A percentile compares a stretch with the other conserved stretches of the same genome.
phyloP scores from a whole-genome alignment of 2,329 filamentous ascomycete genomes.

The Colletotrichum camelliae region DNA sequence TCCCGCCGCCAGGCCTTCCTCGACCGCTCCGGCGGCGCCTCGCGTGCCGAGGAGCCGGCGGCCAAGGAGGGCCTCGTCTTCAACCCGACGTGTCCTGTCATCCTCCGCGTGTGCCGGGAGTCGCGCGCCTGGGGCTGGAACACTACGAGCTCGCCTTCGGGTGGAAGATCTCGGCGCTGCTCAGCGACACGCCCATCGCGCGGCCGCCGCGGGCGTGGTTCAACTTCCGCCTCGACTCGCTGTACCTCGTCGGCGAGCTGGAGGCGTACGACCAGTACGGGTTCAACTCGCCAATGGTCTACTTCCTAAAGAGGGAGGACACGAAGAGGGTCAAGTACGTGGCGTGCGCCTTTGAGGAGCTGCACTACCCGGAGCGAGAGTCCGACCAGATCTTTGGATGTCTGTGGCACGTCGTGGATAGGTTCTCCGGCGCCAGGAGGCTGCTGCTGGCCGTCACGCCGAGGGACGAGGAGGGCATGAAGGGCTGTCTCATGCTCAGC shows the following conservation, averaged over 20 bases:
- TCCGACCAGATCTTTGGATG: constrained; percentile 51
- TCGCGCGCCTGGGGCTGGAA: constrained; percentile 43
- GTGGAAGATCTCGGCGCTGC: constrained; percentile 49
- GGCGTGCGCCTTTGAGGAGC: constrained; percentile 48
- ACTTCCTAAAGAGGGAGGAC: constrained; percentile 50
- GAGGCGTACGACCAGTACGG: constrained; percentile 52
- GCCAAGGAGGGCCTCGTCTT: constrained; percentile 22
- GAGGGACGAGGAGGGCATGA: constrained; percentile 38
- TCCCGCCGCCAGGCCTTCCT: constrained; percentile 26
- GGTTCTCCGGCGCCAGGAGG: constrained; percentile 40
- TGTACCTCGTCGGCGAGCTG: constrained; percentile 53
- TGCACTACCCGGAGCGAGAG: constrained; percentile 46
- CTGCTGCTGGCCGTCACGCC: constrained; percentile 47
- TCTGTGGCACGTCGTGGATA: constrained; percentile 54
- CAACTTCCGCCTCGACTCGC: constrained; percentile 51
- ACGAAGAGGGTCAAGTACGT: constrained; percentile 47
- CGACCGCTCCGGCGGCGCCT: constrained; percentile 19
- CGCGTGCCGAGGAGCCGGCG: neutral
- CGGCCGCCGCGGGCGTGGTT: constrained; percentile 49
- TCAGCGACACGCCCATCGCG: constrained; percentile 37
- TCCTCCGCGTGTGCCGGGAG: constrained; percentile 51
- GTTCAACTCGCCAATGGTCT: constrained; percentile 53
- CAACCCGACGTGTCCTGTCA: constrained; percentile 38
- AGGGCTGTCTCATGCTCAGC: constrained; percentile 30
- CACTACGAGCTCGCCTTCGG: constrained; percentile 53